Evolutionary conservation across 805 yeast genomes (phyloP).

Genomic region (Metschnikowia gruessii): DNA sequence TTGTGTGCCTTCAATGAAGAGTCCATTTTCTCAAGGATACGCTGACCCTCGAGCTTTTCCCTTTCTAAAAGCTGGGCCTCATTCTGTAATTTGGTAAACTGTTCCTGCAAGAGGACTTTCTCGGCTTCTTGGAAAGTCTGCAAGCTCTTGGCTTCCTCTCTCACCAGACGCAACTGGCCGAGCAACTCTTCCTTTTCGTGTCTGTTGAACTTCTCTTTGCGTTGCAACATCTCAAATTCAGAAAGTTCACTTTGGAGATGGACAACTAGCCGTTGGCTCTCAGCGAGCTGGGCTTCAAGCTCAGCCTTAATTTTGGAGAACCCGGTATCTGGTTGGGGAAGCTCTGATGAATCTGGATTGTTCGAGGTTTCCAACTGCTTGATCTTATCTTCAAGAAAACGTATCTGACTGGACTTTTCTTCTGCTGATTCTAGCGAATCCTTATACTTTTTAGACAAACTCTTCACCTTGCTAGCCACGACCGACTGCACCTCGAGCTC

Average conservation of each 20-base stretch:
- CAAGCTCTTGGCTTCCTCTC: constrained; percentile 6
- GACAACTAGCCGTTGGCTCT: not conserved
- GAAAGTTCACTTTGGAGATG: not conserved
- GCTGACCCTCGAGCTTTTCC: not conserved
- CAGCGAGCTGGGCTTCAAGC: not conserved
- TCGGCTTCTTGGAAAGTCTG: constrained; percentile 12
- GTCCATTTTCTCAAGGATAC: not conserved
- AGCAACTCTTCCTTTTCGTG: constrained; percentile 8
- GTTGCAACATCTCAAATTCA: not conserved
- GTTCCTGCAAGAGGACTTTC: constrained; percentile 2
- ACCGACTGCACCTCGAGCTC: constrained; percentile 3
- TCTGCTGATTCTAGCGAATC: not conserved
- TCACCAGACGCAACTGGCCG: constrained; percentile 3
- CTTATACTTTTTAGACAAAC: not conserved
- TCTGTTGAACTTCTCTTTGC: not conserved
- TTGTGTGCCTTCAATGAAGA: not conserved
- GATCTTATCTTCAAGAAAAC: not conserved
- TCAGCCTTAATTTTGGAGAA: not conserved
- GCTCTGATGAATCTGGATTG: not conserved
- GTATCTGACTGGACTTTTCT: not conserved
- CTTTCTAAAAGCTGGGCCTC: not conserved
- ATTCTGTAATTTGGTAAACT: not conserved
- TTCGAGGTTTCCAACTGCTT: not conserved
- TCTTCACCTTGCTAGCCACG: not conserved
- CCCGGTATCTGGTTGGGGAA: not conserved